phyloP scores from a whole-genome alignment of 345 rosid species.

The Euphorbia tirucalli region DNA sequence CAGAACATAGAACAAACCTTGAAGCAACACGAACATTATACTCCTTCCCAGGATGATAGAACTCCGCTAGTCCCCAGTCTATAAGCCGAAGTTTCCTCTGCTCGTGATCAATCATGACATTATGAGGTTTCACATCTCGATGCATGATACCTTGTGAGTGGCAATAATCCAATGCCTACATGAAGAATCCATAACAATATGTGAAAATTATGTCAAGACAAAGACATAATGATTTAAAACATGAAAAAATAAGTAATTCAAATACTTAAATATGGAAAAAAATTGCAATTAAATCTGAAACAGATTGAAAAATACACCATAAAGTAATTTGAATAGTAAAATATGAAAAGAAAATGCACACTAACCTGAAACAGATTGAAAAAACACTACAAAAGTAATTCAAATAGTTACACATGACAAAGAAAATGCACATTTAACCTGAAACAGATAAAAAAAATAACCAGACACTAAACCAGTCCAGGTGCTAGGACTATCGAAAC shows the following conservation, averaged over 20 bases:
- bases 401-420: no score
- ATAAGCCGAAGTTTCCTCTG: conserved; percentile 91
- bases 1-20: conserved; percentile 40
- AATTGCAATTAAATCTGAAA: not conserved
- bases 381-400: no score
- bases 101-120: conserved; percentile 98
- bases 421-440: not conserved
- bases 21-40: conserved; percentile 98
- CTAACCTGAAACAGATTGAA: not conserved
- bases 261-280: not conserved
- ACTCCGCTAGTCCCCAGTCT: conserved; percentile 99
- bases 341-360: not conserved
- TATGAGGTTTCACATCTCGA: conserved; percentile 98
- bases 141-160: conserved; percentile 99
- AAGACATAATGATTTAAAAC: not conserved
- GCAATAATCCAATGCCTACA: conserved; percentile 93
- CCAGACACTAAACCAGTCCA: not conserved
- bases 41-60: conserved; percentile 96
- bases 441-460: not conserved
- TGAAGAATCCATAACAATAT: conserved; percentile 12
- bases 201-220: not conserved
- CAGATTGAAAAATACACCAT: not conserved
- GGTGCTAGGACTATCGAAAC: no score
- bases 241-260: not conserved
- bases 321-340: not conserved